These are phyloP conservation scores for Aspergillus novofumigatus DNA, from an alignment of 2,329 filamentous ascomycete species.

Conservation along the genomic window DNA sequence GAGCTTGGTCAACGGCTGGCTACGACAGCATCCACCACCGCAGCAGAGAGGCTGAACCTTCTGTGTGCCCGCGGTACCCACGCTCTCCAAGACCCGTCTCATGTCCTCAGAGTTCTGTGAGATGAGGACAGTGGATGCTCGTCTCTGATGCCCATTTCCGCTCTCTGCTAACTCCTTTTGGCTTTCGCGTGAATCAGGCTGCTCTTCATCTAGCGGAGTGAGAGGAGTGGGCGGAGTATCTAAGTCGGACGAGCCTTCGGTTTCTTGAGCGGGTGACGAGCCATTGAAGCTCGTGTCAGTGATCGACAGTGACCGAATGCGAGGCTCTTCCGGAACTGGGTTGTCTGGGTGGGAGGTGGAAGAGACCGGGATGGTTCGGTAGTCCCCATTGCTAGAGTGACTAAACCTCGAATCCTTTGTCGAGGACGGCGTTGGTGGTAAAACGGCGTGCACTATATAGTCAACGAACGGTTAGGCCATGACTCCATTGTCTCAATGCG, in stretches of 20 bases:
- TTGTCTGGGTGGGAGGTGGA: constrained; percentile 45
- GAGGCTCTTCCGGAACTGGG: constrained; percentile 47
- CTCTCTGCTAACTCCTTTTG: constrained; percentile 15
- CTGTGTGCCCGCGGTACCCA: constrained; percentile 50
- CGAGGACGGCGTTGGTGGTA: constrained; percentile 22
- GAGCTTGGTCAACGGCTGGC: constrained; percentile 51
- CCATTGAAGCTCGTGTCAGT: constrained; percentile 29
- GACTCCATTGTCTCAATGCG: background rate
- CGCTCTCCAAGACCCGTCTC: constrained; percentile 53
- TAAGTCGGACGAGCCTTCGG: constrained; percentile 35
- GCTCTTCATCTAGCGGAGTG: constrained; percentile 39
- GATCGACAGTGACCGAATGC: constrained; percentile 34
- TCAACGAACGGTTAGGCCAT: background rate
- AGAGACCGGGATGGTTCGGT: constrained; percentile 32
- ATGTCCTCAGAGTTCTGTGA: constrained; percentile 59
- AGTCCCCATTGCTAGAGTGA: constrained; percentile 21
- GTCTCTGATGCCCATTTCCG: constrained; percentile 29
- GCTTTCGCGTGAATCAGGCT: constrained; percentile 31
- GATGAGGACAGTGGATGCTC: constrained; percentile 48
- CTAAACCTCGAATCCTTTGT: constrained; percentile 20
- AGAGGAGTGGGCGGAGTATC: constrained; percentile 38
- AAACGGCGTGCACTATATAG: constrained; percentile 31
- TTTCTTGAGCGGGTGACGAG: constrained; percentile 26
- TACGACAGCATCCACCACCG: constrained; percentile 61
- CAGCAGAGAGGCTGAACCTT: constrained; percentile 61